Base-by-base conservation (phyloP, 2,329 filamentous ascomycete species). In the Aureobasidium leucospermi region DNA sequence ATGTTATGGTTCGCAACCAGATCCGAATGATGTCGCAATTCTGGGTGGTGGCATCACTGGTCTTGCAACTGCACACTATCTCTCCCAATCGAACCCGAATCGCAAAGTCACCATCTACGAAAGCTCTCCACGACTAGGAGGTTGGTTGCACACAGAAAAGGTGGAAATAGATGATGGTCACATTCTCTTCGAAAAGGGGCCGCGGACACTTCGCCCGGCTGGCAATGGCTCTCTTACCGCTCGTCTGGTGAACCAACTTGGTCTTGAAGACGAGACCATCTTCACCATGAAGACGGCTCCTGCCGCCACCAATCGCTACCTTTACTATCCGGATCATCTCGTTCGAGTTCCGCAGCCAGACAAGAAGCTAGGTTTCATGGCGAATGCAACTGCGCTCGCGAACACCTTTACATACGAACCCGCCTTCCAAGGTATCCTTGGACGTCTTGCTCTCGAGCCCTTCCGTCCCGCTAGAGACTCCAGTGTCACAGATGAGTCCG, bases 301-400 rank as follows among this genome's bases (percentile, higher is more conserved):
- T 56, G 78, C 79, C 57, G 78, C 84, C 9, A 72, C 71, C 58
- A 87, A 86, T 69, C 87, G 91, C 63, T 96, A 86, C 73, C 78
- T 97, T 61, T 96, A 94, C 79, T 96, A 95, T 68, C 89, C 89
- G 1, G 88, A 96, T 70, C 89, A 86, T 67, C 81, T 94, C 32
- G 87, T 90, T 57, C 78, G 79, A 28, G 73, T 89, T 67, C 85
- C 85, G 7, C 74, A 74, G 8, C 77, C 70, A 4, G 65, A 68
- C 2, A 31, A 73, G 0, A 65, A 72, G 16, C 67, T 70, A 47
- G 61, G 67, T 46, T 15, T 80, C 0, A 61, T 68, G 4, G 63
- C 70, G 6, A 67, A 67, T 59, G 6, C 72, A 15, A 63, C 65
- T 59, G 70, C 68, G 6, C 66, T 67, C 58, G 6, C 72, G 13